phyloP scores from a whole-genome alignment of 2,329 filamentous ascomycete species.

The Colletotrichum coccodes region DNA sequence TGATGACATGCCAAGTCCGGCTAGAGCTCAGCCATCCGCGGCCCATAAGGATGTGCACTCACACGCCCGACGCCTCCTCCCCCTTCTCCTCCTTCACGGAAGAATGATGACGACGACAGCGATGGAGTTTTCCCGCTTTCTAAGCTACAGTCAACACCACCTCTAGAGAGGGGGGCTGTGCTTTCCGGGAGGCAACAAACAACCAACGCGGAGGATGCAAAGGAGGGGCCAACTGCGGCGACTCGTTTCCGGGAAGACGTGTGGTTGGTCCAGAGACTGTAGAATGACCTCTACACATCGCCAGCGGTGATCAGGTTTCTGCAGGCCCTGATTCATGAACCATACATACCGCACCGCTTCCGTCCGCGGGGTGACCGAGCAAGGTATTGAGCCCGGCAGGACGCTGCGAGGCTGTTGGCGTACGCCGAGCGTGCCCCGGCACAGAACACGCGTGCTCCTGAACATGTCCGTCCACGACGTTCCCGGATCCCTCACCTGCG shows the following conservation, averaged over 20 bases:
- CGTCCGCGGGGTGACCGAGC: too few species aligned
- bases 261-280: background rate
- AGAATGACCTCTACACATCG: background rate
- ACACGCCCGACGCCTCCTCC: background rate
- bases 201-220: background rate
- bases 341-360: background rate
- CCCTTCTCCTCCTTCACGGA: background rate
- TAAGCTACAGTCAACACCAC: background rate
- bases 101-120: conserved; percentile 21
- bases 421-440: background rate
- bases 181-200: too few species aligned
- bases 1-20: conserved; percentile 26
- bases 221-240: background rate
- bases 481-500: too few species aligned
- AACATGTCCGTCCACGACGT: background rate
- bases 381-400: background rate
- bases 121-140: background rate
- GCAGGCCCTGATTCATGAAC: background rate
- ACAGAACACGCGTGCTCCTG: background rate
- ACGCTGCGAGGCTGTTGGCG: background rate
- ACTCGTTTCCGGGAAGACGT: background rate
- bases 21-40: background rate
- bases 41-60: background rate
- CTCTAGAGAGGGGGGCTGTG: background rate
- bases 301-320: background rate